Evolutionary conservation across 2,329 filamentous ascomycete species (phyloP).

Genomic region (Colletotrichum destructivum): DNA sequence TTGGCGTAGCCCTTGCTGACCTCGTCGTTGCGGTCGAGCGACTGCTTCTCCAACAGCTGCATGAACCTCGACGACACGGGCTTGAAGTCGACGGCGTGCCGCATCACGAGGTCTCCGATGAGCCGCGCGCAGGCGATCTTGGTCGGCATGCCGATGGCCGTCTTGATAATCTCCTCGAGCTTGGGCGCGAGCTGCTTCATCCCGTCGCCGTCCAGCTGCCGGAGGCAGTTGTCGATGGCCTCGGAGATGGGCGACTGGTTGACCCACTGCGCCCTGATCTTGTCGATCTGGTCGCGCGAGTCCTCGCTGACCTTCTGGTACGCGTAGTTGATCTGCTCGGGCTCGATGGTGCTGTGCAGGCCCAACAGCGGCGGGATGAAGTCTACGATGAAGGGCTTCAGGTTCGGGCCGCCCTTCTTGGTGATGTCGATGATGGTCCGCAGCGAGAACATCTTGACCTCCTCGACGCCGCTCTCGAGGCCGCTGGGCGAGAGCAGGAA

Average conservation of each 20-base stretch:
- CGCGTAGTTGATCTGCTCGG: constrained; percentile 90
- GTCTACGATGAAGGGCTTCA: constrained; percentile 85
- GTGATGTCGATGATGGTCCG: constrained; percentile 88
- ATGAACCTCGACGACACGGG: constrained; percentile 84
- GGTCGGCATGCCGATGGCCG: constrained; percentile 89
- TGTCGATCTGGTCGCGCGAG: constrained; percentile 91
- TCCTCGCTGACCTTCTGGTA: constrained; percentile 92
- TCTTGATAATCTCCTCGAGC: constrained; percentile 85
- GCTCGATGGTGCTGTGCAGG: constrained; percentile 89
- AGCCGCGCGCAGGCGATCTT: constrained; percentile 93
- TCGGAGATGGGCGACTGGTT: constrained; percentile 92
- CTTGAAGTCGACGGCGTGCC: constrained; percentile 81
- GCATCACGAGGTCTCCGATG: constrained; percentile 86
- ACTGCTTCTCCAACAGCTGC: constrained; percentile 82
- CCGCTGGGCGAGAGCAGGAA: constrained; percentile 92
- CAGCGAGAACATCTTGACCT: constrained; percentile 88
- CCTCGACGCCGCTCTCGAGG: constrained; percentile 88
- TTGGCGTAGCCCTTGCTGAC: constrained; percentile 91
- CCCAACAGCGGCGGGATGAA: constrained; percentile 87
- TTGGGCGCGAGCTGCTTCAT: constrained; percentile 81
- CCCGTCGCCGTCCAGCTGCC: constrained; percentile 83
- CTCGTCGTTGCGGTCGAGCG: constrained; percentile 93
- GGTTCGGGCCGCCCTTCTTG: constrained; percentile 85
- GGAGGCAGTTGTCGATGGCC: constrained; percentile 89
- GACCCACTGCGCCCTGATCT: constrained; percentile 84